Conservation (phyloP, 2,329 filamentous ascomycete species). For the Ophiocordyceps robertsii region DNA sequence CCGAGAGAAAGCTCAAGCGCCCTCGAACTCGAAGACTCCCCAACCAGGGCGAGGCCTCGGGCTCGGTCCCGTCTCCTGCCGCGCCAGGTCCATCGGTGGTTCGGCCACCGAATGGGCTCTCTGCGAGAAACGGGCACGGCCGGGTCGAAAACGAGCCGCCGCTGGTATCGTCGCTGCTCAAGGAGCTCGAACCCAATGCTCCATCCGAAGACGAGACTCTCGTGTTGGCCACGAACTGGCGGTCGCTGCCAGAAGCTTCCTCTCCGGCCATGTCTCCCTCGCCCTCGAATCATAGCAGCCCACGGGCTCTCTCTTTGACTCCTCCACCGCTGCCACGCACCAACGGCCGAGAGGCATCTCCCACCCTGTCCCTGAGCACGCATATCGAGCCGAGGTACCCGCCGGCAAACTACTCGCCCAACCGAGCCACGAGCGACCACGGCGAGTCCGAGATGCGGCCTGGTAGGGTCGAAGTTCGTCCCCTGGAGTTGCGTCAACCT, state of each 20-base stretch:
- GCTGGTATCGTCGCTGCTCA: conserved; percentile 74
- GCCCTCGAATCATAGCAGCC: conserved; percentile 51
- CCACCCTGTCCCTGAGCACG: conserved; percentile 52
- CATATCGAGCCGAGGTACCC: conserved; percentile 63
- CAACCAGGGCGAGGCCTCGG: conserved; percentile 31
- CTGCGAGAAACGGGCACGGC: conserved; percentile 10
- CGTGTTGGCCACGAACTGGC: conserved; percentile 12
- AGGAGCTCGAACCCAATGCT: conserved; percentile 65
- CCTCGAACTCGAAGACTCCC: conserved; percentile 62
- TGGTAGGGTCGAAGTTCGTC: conserved; percentile 11
- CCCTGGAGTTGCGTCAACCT: conserved; percentile 37
- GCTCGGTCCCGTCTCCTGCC: conserved; percentile 21
- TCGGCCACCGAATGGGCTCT: conserved; percentile 8
- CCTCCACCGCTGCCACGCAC: conserved; percentile 51
- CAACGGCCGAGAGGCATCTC: conserved; percentile 45
- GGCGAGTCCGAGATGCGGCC: conserved; percentile 29
- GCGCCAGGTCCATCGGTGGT: conserved; percentile 14
- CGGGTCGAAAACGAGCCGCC: conserved; percentile 45
- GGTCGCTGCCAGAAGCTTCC: conserved; percentile 20
- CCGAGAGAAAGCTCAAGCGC: conserved; percentile 74
- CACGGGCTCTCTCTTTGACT: conserved; percentile 52
- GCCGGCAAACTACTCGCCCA: conserved; percentile 61
- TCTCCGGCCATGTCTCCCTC: conserved; percentile 57
- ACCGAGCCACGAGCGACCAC: conserved; percentile 26
- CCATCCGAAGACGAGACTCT: conserved; percentile 41